Base-by-base conservation (phyloP, 805 yeast species). In the Saturnispora diversa region DNA sequence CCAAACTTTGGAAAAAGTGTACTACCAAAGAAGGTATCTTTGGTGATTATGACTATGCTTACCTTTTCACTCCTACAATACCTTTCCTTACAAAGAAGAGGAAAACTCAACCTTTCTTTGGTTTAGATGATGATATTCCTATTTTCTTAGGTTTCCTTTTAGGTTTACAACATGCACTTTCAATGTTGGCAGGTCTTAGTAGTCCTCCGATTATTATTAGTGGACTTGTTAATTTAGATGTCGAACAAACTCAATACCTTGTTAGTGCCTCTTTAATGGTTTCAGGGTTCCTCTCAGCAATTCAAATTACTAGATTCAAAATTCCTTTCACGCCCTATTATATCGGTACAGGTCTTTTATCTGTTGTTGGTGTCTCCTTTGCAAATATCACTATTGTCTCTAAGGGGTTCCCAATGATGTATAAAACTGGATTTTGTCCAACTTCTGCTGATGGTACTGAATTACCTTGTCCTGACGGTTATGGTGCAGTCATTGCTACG, bases 171-270 rank as follows among this genome's bases (percentile, higher is more conserved):
- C 97, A 87, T 56, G 65, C 94, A 1, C 60, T 87, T 48, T 78
- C 96, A 19, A 87, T 88, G 95, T 64, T 87, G 63, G 96, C 95
- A 11, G 96, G 96, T 53, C 74, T 87, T 37, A 80, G 83, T 28
- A 67, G 92, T 5, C 95, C 96, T 6, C 92, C 95, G 2, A 63
- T 87, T 39, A 66, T 87, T 48, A 81, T 85, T 35, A 66, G 87
- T 0, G 50, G 68, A 7, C 59, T 72, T 22, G 90, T 90, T 7
- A 70, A 82, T 55, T 66, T 87, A 34, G 63, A 60, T 26, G 51
- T 64, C 9, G 67, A 59, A 1, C 44, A 65, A 12, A 66, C 72
- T 32, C 82, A 84, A 46, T 82, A 77, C 53, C 64, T 80, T 42
- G 86, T 77, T 40, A 82, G 94, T 6, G 81, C 79, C 5, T 70